phyloP scores from a whole-genome alignment of 805 yeast species.

The Hagleromyces aurorensis region DNA sequence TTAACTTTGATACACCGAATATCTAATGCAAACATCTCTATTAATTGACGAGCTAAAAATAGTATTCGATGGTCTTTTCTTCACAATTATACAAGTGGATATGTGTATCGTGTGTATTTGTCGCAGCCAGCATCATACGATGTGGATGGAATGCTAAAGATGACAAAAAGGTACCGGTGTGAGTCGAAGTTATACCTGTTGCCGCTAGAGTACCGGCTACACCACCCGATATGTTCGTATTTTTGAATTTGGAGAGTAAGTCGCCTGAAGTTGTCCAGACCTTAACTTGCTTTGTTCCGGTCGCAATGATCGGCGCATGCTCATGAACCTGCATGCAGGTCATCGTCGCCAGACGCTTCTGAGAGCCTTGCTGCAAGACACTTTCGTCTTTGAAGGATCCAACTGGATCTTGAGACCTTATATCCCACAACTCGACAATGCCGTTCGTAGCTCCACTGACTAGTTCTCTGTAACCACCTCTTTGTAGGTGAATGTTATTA shows the following conservation, averaged over 20 bases:
- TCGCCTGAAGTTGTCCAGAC: conserved; percentile 86
- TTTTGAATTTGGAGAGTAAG: conserved; percentile 51
- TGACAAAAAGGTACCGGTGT: conserved; percentile 43
- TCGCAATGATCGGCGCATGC: conserved; percentile 90
- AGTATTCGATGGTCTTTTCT: conserved; percentile 22
- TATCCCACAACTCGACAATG: conserved; percentile 82
- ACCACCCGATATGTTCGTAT: conserved; percentile 27
- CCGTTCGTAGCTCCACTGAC: conserved; percentile 82
- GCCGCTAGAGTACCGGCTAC: conserved; percentile 29
- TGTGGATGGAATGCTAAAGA: conserved; percentile 84
- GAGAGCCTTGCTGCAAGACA: conserved; percentile 28
- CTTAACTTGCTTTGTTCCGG: conserved; percentile 73
- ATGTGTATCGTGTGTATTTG: conserved; percentile 67
- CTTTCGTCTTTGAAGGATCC: conserved; percentile 49
- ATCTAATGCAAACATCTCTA: not conserved
- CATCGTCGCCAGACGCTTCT: conserved; percentile 30
- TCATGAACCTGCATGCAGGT: conserved; percentile 82
- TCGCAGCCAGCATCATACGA: conserved; percentile 84
- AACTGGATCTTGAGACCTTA: conserved; percentile 66
- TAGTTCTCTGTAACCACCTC: conserved; percentile 91
- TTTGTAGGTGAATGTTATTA: conserved; percentile 82
- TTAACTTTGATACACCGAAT: not conserved
- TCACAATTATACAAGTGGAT: conserved; percentile 54
- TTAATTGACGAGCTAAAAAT: not conserved
- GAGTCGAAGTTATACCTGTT: conserved; percentile 25